Evolutionary conservation across 2,329 filamentous ascomycete species (phyloP).

Genomic region (Fonsecaea pugnacius): DNA sequence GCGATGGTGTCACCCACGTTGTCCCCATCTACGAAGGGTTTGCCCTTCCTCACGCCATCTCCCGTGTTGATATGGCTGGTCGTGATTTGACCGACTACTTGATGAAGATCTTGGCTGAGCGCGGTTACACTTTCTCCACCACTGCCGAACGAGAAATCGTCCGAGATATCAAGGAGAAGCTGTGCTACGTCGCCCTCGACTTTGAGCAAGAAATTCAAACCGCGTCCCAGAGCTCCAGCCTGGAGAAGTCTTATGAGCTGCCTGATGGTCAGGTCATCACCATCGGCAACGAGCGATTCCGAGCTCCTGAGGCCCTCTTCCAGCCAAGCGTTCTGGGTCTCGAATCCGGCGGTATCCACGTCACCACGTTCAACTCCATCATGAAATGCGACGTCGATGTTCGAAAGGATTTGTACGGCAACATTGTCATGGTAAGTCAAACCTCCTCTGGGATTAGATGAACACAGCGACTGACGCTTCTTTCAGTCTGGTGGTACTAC

Average conservation of each 20-base stretch:
- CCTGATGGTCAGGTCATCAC: conserved; percentile 99
- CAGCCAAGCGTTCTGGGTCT: conserved; percentile 97
- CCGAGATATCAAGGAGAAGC: conserved; percentile 99
- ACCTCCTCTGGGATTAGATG: not conserved
- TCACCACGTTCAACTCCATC: conserved; percentile 99
- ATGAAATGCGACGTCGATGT: conserved; percentile 99
- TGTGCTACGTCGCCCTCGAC: conserved; percentile 99
- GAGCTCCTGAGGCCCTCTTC: conserved; percentile 99
- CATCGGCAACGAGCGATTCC: conserved; percentile 99
- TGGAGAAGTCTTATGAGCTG: conserved; percentile 99
- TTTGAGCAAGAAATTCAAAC: conserved; percentile 99
- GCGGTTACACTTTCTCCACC: conserved; percentile 99
- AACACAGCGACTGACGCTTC: conserved; percentile 32
- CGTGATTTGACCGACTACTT: conserved; percentile 99
- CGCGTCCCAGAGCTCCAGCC: conserved; percentile 94
- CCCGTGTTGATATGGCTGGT: conserved; percentile 99
- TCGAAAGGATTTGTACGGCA: conserved; percentile 99
- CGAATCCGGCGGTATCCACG: conserved; percentile 98
- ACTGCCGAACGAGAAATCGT: conserved; percentile 99
- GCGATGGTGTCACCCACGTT: conserved; percentile 99
- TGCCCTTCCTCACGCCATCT: conserved; percentile 99
- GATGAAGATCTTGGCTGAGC: conserved; percentile 99
- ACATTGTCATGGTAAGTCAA: conserved; percentile 97
- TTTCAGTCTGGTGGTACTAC: conserved; percentile 97
- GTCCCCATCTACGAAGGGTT: conserved; percentile 99